phyloP scores from a whole-genome alignment of 257 asterid species.

The Linaria vulgaris region DNA sequence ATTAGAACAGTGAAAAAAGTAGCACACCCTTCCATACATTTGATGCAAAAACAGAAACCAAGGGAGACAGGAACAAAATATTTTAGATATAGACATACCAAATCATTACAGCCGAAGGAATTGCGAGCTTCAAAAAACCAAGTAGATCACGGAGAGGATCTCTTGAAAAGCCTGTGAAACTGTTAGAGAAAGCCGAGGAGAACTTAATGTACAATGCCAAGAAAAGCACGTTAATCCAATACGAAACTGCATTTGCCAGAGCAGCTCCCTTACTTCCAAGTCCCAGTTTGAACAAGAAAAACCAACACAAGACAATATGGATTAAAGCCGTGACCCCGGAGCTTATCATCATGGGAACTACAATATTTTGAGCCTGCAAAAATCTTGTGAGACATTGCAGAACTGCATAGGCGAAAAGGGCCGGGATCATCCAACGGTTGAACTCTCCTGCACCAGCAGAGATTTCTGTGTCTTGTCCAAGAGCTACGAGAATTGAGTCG shows the following conservation, averaged over 20 bases:
- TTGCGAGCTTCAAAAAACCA: conserved; percentile 48
- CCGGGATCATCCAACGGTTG: conserved; percentile 61
- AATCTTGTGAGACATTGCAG: conserved; percentile 60
- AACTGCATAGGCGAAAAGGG: conserved; percentile 53
- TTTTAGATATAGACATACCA: conserved; percentile 46
- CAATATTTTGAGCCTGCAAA: conserved; percentile 56
- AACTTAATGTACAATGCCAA: conserved; percentile 43
- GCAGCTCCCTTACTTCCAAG: conserved; percentile 64
- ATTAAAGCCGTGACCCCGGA: conserved; percentile 44
- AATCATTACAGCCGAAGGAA: conserved; percentile 72
- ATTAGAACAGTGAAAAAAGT: no score
- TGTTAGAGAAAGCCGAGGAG: conserved; percentile 40
- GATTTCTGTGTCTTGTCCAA: conserved; percentile 57
- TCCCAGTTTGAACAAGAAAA: conserved; percentile 38
- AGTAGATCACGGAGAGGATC: conserved; percentile 42
- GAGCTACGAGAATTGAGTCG: conserved; percentile 38
- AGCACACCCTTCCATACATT: no score
- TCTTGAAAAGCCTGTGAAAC: conserved; percentile 54
- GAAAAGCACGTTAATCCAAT: conserved; percentile 55
- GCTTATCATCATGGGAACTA: conserved; percentile 58
- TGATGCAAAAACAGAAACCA: not conserved
- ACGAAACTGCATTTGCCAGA: conserved; percentile 54
- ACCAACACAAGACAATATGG: conserved; percentile 57
- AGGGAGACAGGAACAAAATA: not conserved
- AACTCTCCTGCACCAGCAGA: conserved; percentile 54